These are phyloP conservation scores for Monilinia aucupariae DNA, from an alignment of 2,329 filamentous ascomycete species.

Conservation along the genomic window DNA sequence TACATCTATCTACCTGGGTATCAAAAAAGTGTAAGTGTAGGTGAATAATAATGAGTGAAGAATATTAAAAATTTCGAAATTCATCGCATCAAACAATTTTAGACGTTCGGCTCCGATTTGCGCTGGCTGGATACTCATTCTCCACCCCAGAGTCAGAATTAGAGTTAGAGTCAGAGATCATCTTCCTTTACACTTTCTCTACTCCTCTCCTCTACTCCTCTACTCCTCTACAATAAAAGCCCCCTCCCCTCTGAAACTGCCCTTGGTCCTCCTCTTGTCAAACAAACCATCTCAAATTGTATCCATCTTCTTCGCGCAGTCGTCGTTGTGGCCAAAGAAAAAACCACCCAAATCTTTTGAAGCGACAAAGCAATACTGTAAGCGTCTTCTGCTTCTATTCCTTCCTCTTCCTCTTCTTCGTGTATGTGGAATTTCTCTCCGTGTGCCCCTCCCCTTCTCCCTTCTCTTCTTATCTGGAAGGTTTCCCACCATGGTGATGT, in stretches of 20 bases:
- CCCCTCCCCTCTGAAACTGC: not conserved
- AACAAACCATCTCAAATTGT: not conserved
- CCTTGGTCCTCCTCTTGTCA: not conserved
- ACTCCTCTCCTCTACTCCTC: no score
- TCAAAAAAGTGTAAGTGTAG: no score
- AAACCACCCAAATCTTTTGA: not conserved
- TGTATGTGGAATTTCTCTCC: constrained; percentile 8
- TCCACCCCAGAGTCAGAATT: constrained; percentile 4
- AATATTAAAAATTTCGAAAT: no score
- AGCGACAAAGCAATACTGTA: no score
- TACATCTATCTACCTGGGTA: no score
- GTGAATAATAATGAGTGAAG: no score
- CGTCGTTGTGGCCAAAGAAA: not conserved
- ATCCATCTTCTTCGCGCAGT: not conserved
- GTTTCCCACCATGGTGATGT: constrained; percentile 2
- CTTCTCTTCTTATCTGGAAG: constrained; percentile 13
- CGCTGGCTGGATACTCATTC: constrained; percentile 2
- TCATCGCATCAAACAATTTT: no score
- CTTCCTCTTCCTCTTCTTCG: not conserved
- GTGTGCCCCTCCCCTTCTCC: not conserved
- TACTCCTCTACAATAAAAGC: constrained; percentile 6
- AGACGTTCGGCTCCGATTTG: not conserved
- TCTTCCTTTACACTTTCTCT: not conserved
- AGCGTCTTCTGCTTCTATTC: not conserved
- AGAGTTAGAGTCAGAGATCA: not conserved